A percentile compares a stretch with the other conserved stretches of the same genome.
Evolutionary conservation across 768 basidiomycete genomes (phyloP).

Genomic region (Leccinum subgranulosum): DNA sequence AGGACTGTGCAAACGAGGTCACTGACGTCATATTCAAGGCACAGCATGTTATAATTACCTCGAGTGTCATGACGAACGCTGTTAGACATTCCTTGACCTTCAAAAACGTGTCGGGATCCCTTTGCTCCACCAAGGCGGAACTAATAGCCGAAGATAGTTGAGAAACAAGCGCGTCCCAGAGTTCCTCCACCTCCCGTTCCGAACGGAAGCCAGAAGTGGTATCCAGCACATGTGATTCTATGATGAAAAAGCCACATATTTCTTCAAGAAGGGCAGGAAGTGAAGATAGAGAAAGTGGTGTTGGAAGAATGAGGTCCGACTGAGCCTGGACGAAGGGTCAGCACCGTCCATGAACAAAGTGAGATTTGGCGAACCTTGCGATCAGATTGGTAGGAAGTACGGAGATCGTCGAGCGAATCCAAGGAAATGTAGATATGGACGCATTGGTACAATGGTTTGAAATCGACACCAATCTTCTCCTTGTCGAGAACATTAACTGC

Average conservation of each 20-base stretch:
- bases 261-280: constrained; percentile 84
- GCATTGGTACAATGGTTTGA: constrained; percentile 93
- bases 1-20: constrained; percentile 51
- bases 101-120: constrained; percentile 78
- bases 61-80: constrained; percentile 87
- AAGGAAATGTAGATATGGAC: constrained; percentile 95
- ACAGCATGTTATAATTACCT: constrained; percentile 47
- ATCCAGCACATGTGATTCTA: constrained; percentile 88
- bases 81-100: constrained; percentile 80
- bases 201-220: constrained; percentile 90
- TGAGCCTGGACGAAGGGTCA: constrained; percentile 64
- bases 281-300: constrained; percentile 59
- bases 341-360: not conserved
- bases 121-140: constrained; percentile 66
- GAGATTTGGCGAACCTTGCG: constrained; percentile 58
- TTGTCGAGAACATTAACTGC: constrained; percentile 91
- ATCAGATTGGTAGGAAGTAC: constrained; percentile 94
- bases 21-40: not conserved
- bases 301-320: constrained; percentile 91
- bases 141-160: constrained; percentile 74
- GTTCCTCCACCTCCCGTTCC: constrained; percentile 85
- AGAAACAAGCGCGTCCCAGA: constrained; percentile 86
- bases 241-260: constrained; percentile 96
- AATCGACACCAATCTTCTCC: constrained; percentile 84
- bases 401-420: constrained; percentile 86